phyloP scores from a whole-genome alignment of 805 yeast genomes.

The Teunomyces kruisii region DNA sequence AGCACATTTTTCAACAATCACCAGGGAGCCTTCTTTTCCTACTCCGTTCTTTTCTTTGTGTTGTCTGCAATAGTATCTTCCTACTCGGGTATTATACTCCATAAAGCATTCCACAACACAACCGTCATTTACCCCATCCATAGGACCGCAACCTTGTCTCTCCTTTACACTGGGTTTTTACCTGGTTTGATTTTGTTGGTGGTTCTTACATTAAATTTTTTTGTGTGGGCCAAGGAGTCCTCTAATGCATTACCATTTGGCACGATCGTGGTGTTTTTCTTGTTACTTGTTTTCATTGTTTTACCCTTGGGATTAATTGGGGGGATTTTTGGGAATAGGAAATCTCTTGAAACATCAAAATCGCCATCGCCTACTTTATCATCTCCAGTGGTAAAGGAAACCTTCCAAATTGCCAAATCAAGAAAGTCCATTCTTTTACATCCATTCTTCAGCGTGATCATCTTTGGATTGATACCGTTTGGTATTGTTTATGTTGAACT shows the following conservation, averaged over 20 bases:
- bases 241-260: constrained; percentile 79
- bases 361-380: constrained; percentile 3
- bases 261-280: constrained; percentile 60
- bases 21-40: constrained; percentile 64
- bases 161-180: constrained; percentile 37
- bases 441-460: constrained; percentile 31
- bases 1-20: constrained; percentile 63
- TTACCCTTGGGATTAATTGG: constrained; percentile 76
- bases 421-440: constrained; percentile 12
- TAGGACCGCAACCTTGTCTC: constrained; percentile 16
- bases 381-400: constrained; percentile 1
- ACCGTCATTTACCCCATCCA: constrained; percentile 28
- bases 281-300: constrained; percentile 62
- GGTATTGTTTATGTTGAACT: constrained; percentile 79
- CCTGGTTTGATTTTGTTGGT: constrained; percentile 51
- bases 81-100: constrained; percentile 63
- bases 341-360: constrained; percentile 4
- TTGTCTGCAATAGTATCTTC: constrained; percentile 76
- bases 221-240: constrained; percentile 76
- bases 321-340: constrained; percentile 52
- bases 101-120: constrained; percentile 50
- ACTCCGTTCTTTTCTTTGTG: constrained; percentile 59
- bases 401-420: neutral
- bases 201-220: constrained; percentile 57
- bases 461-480: constrained; percentile 76